Evolutionary conservation across 371 early-diverging fungal genomes (phyloP).

Genomic region (Apophysomyces elegans): DNA sequence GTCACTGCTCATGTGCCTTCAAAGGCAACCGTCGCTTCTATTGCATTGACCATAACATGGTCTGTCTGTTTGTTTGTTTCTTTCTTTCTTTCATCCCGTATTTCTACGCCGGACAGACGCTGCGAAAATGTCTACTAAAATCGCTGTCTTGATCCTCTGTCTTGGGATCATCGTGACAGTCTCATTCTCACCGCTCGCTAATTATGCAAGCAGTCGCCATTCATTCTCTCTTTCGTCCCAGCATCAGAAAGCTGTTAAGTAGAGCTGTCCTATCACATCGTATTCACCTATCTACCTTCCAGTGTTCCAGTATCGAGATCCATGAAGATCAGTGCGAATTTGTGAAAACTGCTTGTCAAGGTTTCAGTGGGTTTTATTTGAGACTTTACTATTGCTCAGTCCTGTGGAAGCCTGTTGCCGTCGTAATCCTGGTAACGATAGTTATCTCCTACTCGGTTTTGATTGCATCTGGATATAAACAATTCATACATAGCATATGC

Average conservation of each 20-base stretch:
- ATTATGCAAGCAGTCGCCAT: constrained; percentile 2
- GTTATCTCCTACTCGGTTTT: background rate
- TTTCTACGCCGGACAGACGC: background rate
- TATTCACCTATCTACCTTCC: constrained; percentile 3
- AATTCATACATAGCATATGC: constrained; percentile 9
- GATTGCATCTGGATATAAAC: constrained; percentile 6
- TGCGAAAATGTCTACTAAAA: background rate
- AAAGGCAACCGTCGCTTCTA: background rate
- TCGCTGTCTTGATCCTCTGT: background rate
- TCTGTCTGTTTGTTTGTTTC: constrained; percentile 4
- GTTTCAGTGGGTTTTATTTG: constrained; percentile 59
- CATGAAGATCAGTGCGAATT: constrained; percentile 61
- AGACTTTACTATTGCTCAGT: constrained; percentile 65
- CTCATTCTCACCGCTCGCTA: constrained; percentile 1
- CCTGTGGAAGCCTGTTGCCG: constrained; percentile 40
- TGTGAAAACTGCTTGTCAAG: constrained; percentile 56
- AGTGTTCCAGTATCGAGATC: constrained; percentile 56
- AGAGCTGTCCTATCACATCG: background rate
- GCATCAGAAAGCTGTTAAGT: constrained; percentile 1
- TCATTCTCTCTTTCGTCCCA: background rate
- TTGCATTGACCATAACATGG: background rate
- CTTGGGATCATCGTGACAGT: constrained; percentile 4
- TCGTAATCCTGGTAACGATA: constrained; percentile 49
- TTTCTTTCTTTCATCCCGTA: background rate
- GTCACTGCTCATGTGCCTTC: too few relatives aligned